Evolutionary conservation across 108 stramenopile species (phyloP).

Genomic region (Conticribra weissflogii): DNA sequence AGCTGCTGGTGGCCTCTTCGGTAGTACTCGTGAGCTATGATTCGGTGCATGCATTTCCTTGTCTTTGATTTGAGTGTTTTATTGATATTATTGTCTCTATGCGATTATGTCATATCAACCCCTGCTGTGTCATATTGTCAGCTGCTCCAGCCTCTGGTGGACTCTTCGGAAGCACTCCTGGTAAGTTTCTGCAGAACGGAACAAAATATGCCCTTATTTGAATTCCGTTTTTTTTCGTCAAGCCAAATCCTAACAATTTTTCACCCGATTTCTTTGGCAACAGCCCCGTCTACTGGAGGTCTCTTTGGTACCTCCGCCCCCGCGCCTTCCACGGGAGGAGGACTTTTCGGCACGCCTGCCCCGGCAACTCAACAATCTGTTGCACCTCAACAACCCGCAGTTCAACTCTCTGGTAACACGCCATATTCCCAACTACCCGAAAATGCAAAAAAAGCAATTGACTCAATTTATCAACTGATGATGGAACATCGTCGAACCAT

Average conservation of each 20-base stretch:
- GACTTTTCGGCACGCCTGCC: neutral
- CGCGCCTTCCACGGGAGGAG: constrained; percentile 19
- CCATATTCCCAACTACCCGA: constrained; percentile 66
- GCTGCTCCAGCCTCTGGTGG: neutral
- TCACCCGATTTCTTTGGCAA: neutral
- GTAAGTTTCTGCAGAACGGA: neutral
- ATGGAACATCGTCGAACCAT: constrained; percentile 78
- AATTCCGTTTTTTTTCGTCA: no score
- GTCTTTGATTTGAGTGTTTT: no score
- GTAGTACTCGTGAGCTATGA: neutral
- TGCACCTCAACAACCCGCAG: constrained; percentile 34
- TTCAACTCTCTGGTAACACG: constrained; percentile 61
- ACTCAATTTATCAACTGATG: constrained; percentile 75
- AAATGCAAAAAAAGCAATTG: constrained; percentile 68
- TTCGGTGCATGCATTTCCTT: no score
- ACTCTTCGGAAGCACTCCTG: neutral
- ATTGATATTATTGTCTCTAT: no score
- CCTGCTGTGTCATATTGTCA: no score
- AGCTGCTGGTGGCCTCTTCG: neutral
- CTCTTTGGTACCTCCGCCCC: constrained; percentile 34
- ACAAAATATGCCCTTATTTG: no score
- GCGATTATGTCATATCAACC: no score
- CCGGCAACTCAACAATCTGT: constrained; percentile 22
- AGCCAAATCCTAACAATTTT: no score
- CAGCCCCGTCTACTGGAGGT: constrained; percentile 21